Base-by-base conservation (phyloP, 306 rosid species). In the Casuarina equisetifolia region DNA sequence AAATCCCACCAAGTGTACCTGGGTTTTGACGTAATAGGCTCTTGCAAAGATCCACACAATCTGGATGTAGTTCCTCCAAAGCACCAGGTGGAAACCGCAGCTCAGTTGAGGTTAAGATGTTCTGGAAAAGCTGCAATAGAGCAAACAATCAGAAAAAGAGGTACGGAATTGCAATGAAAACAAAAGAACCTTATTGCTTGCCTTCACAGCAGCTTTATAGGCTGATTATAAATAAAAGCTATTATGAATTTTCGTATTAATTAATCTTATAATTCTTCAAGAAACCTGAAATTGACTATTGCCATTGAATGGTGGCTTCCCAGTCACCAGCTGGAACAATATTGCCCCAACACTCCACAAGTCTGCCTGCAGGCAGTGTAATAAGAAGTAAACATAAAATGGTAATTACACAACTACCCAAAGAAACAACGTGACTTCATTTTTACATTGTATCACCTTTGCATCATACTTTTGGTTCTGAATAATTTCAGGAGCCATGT, bases 341-440 rank as follows among this genome's bases (percentile, higher is more conserved):
- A 92, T 91, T 78, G 99, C 94, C 67, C 99, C 99, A 64, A 96
- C 99, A 73, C 99, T 96, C 99, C 99, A 92, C 73, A 96, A 88
- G 87, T 96, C 99, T 74, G 98, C 99, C 99, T 96, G 90, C 83
- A 86, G 49, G 67, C 44, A 83, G n/a, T 74, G 79, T 11, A 74
- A 17, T 8, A 68, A 25, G 25, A 58, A 50, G 36, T 51, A 63
- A 45, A 54, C 58, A 73, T 66, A 50, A 46, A 55, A 74, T 5
- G 51, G 75, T 71, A 63, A n/a, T 17, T 38, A 71, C 38, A 69
- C 50, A 61, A 11, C 38, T 73, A 42, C 72, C 48, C 4, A 71
- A 50, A 20, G 50, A 76, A 39, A 73, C 42, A 74, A 17, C 15
- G 25, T 51, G 69, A 74, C 73, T 40, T 55, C 50, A 74, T n/a